Conservation (phyloP, 305 asterid species). For the Fraxinus latifolia region DNA sequence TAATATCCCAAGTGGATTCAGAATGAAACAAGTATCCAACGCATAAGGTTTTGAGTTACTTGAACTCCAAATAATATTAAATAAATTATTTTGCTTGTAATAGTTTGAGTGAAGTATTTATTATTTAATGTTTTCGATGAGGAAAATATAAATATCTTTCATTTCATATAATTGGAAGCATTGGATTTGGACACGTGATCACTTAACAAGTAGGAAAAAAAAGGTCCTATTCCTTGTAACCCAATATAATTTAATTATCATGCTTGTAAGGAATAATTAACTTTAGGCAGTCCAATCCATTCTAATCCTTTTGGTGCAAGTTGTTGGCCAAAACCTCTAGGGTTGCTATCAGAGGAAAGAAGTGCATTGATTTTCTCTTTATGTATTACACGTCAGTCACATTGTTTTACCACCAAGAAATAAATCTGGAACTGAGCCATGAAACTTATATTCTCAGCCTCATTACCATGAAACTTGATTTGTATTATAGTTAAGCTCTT, state of each 20-base stretch:
- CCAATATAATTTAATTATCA: conserved; percentile 11
- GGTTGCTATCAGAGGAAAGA: conserved; percentile 32
- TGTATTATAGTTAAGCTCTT: too few relatives aligned
- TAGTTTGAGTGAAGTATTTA: not conserved
- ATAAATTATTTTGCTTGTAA: not conserved
- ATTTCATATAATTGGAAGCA: not conserved
- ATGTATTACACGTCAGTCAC: conserved; percentile 45
- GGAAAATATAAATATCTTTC: not conserved
- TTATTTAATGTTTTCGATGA: not conserved
- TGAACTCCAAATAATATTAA: not conserved
- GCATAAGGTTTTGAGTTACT: too few relatives aligned
- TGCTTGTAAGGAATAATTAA: conserved; percentile 11
- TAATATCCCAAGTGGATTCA: too few relatives aligned
- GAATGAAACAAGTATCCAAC: too few relatives aligned
- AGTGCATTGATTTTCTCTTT: conserved; percentile 3
- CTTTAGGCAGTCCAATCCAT: conserved; percentile 16
- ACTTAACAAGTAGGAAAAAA: not conserved
- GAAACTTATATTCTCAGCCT: too few relatives aligned
- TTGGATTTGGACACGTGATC: not conserved
- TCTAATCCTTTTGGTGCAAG: conserved; percentile 27
- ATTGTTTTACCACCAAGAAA: conserved; percentile 9
- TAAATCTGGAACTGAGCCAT: conserved; percentile 32
- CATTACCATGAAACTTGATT: too few relatives aligned
- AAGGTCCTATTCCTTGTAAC: conserved; percentile 1
- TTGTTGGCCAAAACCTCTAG: conserved; percentile 34